These are phyloP conservation scores for Xylaria sp. DNA, from an alignment of 2,329 filamentous ascomycete genomes.

Conservation along the genomic window DNA sequence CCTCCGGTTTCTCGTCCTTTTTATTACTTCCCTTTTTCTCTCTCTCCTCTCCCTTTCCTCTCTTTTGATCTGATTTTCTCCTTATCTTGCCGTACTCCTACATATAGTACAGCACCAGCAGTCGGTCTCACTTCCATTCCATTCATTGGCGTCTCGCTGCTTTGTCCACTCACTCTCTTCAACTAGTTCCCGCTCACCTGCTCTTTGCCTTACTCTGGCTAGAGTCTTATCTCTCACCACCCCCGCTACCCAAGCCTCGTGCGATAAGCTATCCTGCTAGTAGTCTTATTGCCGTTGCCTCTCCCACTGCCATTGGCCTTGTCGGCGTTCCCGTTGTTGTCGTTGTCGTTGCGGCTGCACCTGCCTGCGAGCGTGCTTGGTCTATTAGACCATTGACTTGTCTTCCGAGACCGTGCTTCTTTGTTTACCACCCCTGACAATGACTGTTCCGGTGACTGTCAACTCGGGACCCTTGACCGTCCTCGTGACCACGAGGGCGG, in stretches of 20 bases:
- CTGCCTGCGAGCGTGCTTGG: slow-evolving; percentile 2
- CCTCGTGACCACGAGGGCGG: slow-evolving; percentile 79
- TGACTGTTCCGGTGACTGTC: slow-evolving; percentile 26
- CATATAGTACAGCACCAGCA: slow-evolving; percentile 13
- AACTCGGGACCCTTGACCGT: slow-evolving; percentile 60
- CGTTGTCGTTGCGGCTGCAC: slow-evolving; percentile 4
- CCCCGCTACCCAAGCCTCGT: slow-evolving; percentile 1
- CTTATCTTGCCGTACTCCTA: slow-evolving; percentile 16
- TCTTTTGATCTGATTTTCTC: slow-evolving; percentile 14
- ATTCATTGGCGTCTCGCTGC: not conserved
- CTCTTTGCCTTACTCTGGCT: slow-evolving; percentile 17
- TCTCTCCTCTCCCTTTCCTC: not conserved
- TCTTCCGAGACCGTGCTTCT: too few species aligned
- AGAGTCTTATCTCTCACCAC: slow-evolving; percentile 11
- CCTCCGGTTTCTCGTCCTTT: slow-evolving; percentile 9
- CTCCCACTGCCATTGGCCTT: slow-evolving; percentile 12
- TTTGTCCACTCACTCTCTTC: slow-evolving; percentile 8
- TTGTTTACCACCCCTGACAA: slow-evolving; percentile 15
- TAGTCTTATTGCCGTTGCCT: slow-evolving; percentile 5
- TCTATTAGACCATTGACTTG: slow-evolving; percentile 13
- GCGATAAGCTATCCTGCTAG: slow-evolving; percentile 19
- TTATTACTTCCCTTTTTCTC: slow-evolving; percentile 2
- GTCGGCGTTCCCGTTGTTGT: too few species aligned
- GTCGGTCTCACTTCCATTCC: slow-evolving; percentile 9
- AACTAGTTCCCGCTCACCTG: slow-evolving; percentile 3